A percentile compares a stretch with the other conserved stretches of the same genome.
phyloP scores from a whole-genome alignment of 495 filamentous ascomycete genomes.

The Aspergillus heteromorphus region DNA sequence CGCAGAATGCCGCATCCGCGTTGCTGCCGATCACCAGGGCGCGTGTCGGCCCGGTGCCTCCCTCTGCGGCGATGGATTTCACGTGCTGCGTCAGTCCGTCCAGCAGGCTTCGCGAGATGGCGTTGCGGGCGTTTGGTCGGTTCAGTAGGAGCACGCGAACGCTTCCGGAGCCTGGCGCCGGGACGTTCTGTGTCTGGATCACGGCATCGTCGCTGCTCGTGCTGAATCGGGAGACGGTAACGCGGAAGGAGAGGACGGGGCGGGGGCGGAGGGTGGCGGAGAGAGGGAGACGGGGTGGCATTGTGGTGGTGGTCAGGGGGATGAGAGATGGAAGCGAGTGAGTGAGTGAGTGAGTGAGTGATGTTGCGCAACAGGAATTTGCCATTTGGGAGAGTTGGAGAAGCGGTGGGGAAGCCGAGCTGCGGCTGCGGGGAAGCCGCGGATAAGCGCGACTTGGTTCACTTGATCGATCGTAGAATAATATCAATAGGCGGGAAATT shows the following conservation, averaged over 20 bases:
- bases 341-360: neutral
- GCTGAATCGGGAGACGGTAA: constrained; percentile 34
- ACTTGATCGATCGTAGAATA: too few species aligned
- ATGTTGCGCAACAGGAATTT: neutral
- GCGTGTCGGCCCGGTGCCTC: constrained; percentile 59
- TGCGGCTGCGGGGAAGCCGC: constrained; percentile 19
- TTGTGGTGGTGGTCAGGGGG: constrained; percentile 12
- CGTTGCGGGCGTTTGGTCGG: constrained; percentile 78
- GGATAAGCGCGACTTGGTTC: constrained; percentile 13
- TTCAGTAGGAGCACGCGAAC: constrained; percentile 86
- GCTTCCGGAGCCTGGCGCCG: constrained; percentile 73
- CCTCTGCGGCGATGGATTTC: constrained; percentile 60
- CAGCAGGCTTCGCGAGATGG: constrained; percentile 76
- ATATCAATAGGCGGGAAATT: too few species aligned
- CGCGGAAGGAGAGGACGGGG: constrained; percentile 21
- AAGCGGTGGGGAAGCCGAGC: constrained; percentile 17
- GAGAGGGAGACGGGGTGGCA: constrained; percentile 32
- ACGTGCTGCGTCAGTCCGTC: constrained; percentile 64
- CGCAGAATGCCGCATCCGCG: constrained; percentile 78
- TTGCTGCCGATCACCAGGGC: constrained; percentile 75
- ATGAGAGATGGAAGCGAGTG: neutral
- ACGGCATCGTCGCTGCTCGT: constrained; percentile 41
- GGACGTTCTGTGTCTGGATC: constrained; percentile 65
- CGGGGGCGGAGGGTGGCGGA: constrained; percentile 10
- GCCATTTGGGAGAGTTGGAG: constrained; percentile 6